phyloP scores from a whole-genome alignment of 345 rosid species.

The Sonneratia alba region DNA sequence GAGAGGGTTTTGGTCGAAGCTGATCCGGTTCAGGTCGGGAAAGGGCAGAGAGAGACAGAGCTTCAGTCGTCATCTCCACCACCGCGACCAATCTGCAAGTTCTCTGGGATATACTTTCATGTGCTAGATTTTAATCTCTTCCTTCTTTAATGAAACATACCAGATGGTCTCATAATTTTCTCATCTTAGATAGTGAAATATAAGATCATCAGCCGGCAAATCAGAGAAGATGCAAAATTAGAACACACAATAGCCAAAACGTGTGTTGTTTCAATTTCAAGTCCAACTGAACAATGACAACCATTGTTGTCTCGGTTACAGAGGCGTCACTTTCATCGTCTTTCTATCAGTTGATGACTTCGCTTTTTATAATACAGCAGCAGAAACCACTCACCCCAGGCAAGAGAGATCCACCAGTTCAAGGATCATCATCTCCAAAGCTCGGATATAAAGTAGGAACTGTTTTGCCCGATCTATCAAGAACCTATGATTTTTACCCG shows the following conservation, averaged over 20 bases:
- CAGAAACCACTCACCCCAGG: background rate
- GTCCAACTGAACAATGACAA: background rate
- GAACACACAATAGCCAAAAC: background rate
- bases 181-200: background rate
- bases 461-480: too few relatives aligned
- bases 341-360: background rate
- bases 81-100: background rate
- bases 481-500: too few relatives aligned
- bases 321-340: too few relatives aligned
- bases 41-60: constrained; percentile 29
- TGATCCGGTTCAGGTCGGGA: constrained; percentile 26
- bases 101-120: background rate
- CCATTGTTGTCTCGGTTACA: background rate
- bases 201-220: background rate
- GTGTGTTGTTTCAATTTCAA: background rate
- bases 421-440: background rate
- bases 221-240: background rate
- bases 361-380: background rate
- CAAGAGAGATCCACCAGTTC: background rate
- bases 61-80: background rate
- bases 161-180: too few relatives aligned
- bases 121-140: background rate
- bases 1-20: constrained; percentile 61
- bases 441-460: too few relatives aligned
- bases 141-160: too few relatives aligned